Conservation (phyloP, 176 grass and related monocot species). For the Aegilops bicornis region DNA sequence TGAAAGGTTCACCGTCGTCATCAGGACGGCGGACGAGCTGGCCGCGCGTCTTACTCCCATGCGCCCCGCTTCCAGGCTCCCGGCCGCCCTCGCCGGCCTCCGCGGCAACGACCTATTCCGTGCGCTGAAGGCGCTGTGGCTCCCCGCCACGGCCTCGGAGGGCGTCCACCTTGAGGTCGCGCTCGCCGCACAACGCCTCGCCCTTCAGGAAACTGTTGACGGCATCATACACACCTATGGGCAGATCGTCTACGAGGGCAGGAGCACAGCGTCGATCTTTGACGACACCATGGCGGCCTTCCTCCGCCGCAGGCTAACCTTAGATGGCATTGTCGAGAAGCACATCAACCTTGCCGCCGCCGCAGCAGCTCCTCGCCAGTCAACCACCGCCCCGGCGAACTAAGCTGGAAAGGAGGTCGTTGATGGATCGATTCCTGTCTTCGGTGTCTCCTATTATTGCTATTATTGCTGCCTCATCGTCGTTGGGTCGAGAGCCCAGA, state of each 20-base stretch:
- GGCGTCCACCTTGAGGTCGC: background rate
- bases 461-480: background rate
- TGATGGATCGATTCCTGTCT: background rate
- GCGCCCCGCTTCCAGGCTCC: background rate
- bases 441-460: too few relatives aligned
- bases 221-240: background rate
- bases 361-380: background rate
- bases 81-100: background rate
- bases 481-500: background rate
- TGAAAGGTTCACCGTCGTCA: background rate
- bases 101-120: background rate
- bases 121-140: background rate
- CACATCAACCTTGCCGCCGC: background rate
- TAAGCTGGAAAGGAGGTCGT: background rate
- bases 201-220: background rate
- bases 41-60: background rate
- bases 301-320: background rate
- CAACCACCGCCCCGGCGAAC: background rate
- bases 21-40: background rate
- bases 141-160: background rate
- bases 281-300: background rate
- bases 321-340: background rate
- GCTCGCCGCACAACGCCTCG: background rate
- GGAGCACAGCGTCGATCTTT: background rate
- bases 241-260: background rate